Evolutionary conservation across 106 monocot genomes (phyloP).

Genomic region (Cymbidium sinense): DNA sequence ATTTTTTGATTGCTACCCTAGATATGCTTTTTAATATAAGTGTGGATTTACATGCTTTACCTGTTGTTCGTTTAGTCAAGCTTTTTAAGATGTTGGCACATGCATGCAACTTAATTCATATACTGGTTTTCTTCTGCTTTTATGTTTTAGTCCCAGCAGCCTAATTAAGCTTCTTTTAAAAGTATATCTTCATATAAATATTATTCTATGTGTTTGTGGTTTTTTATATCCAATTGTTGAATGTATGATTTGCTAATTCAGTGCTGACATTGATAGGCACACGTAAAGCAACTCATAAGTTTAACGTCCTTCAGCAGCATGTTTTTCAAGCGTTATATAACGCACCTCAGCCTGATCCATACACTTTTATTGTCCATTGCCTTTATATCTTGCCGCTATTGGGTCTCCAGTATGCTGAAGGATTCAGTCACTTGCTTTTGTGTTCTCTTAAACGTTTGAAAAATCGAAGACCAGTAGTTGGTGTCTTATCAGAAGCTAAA

Average conservation of each 20-base stretch:
- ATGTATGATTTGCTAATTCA: not conserved
- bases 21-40: not conserved
- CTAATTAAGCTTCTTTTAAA: not conserved
- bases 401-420: conserved; percentile 74
- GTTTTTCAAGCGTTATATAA: conserved; percentile 51
- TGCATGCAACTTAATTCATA: not conserved
- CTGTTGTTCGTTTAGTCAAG: not conserved
- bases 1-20: not conserved
- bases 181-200: not conserved
- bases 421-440: conserved; percentile 83
- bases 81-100: not conserved
- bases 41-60: not conserved
- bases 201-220: not conserved
- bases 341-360: conserved; percentile 55
- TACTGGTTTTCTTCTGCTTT: not conserved
- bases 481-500: conserved; percentile 56
- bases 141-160: not conserved
- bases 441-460: conserved; percentile 63
- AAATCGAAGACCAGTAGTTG: conserved; percentile 16
- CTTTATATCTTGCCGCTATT: conserved; percentile 73
- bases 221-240: not conserved
- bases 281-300: conserved; percentile 74
- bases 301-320: conserved; percentile 67
- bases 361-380: conserved; percentile 68
- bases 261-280: conserved; percentile 36